These are phyloP conservation scores for Boletus vermiculosoides DNA, from an alignment of 768 basidiomycete genomes.

Conservation along the genomic window DNA sequence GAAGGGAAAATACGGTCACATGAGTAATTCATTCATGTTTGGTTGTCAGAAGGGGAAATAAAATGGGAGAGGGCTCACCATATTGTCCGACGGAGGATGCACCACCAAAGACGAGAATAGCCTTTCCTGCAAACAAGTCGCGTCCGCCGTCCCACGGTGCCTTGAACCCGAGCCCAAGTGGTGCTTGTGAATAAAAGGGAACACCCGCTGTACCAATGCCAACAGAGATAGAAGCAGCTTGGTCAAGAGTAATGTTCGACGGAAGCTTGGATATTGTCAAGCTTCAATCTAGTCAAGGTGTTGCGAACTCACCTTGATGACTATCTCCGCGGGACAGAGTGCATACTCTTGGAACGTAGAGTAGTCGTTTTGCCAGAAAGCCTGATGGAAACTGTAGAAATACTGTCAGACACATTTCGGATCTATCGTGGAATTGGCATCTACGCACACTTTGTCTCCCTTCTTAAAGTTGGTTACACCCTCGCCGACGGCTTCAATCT, in stretches of 20 bases:
- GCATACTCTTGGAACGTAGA: conserved; percentile 22
- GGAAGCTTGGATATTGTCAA: conserved; percentile 17
- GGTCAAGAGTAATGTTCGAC: conserved; percentile 31
- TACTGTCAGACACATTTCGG: too few species aligned
- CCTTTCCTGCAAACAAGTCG: conserved; percentile 29
- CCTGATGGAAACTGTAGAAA: background rate
- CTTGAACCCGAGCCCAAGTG: too few species aligned
- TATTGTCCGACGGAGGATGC: conserved; percentile 36
- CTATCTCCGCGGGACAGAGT: conserved; percentile 17
- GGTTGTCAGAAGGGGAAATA: too few species aligned
- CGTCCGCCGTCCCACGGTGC: too few species aligned
- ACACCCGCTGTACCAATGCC: background rate
- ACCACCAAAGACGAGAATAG: conserved; percentile 35
- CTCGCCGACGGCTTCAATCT: conserved; percentile 36
- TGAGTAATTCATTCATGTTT: background rate
- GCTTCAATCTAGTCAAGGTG: too few species aligned
- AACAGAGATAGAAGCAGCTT: conserved; percentile 36
- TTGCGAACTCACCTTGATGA: conserved; percentile 6
- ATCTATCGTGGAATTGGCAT: background rate
- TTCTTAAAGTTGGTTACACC: background rate
- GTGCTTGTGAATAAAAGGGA: too few species aligned
- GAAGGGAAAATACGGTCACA: background rate
- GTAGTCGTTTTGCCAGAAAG: too few species aligned
- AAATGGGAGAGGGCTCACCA: conserved; percentile 14
- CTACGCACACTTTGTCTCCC: conserved; percentile 34